These are phyloP conservation scores for Cylindrotheca closterium DNA, from an alignment of 108 stramenopile species.

Conservation along the genomic window DNA sequence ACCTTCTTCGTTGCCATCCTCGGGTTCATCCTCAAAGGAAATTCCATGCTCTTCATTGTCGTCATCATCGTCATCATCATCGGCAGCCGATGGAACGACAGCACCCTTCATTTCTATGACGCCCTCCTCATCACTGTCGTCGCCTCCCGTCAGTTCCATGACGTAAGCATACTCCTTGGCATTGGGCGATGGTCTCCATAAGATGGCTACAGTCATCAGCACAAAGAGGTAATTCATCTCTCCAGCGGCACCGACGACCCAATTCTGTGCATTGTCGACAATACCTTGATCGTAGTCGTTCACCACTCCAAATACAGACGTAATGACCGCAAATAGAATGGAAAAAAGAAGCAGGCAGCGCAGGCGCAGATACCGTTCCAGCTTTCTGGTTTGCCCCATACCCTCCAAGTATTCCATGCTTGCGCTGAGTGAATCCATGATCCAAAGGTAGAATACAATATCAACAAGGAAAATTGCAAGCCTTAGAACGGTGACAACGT, in stretches of 20 bases:
- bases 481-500: slow-evolving; percentile 69
- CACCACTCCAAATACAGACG: slow-evolving; percentile 81
- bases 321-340: slow-evolving; percentile 74
- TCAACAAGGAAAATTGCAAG: slow-evolving; percentile 63
- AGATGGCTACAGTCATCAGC: slow-evolving; percentile 60
- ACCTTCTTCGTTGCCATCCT: no score
- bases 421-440: slow-evolving; percentile 72
- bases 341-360: slow-evolving; percentile 74
- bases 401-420: slow-evolving; percentile 86
- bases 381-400: slow-evolving; percentile 76
- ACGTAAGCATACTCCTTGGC: slow-evolving; percentile 88
- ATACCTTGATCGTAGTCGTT: slow-evolving; percentile 64
- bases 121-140: slow-evolving; percentile 50
- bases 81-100: slow-evolving; percentile 36
- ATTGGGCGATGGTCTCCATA: slow-evolving; percentile 80
- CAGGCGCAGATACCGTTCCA: slow-evolving; percentile 75
- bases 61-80: slow-evolving; percentile 36
- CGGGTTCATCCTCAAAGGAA: slow-evolving; percentile 17
- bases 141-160: slow-evolving; percentile 72
- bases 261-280: slow-evolving; percentile 50
- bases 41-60: slow-evolving; percentile 14
- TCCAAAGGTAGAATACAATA: slow-evolving; percentile 83
- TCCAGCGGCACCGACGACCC: slow-evolving; percentile 64
- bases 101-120: slow-evolving; percentile 32
- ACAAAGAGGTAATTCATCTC: slow-evolving; percentile 82